Conservation (phyloP, 148 eudicot genomes). For the Rhododendron kiyosumense region DNA sequence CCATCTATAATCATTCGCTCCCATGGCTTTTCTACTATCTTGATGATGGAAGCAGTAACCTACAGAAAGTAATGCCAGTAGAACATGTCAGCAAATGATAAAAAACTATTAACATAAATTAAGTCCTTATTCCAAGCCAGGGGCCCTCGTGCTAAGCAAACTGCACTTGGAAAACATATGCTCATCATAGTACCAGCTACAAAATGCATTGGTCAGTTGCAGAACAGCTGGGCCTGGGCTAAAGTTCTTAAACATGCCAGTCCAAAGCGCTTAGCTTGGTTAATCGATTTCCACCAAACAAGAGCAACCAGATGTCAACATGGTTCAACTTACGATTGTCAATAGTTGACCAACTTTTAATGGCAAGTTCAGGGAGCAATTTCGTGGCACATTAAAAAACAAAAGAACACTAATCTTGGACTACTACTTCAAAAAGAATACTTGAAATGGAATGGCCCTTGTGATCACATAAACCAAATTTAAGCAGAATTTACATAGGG, state of each 20-base stretch:
- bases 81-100: constrained; percentile 1
- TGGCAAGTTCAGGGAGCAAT: background rate
- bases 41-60: constrained; percentile 81
- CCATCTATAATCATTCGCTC: constrained; percentile 65
- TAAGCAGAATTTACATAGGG: background rate
- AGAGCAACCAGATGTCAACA: background rate
- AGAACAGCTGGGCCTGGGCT: background rate
- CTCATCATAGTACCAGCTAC: background rate
- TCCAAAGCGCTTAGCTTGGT: background rate
- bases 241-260: background rate
- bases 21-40: constrained; percentile 92
- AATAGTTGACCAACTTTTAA: background rate
- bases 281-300: background rate
- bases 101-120: background rate
- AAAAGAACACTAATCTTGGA: background rate
- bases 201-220: background rate
- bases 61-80: constrained; percentile 18
- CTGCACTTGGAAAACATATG: background rate
- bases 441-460: background rate
- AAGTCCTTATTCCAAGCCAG: background rate
- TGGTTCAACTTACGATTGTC: background rate
- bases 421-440: background rate
- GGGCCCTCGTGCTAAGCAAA: background rate
- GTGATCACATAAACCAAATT: background rate
- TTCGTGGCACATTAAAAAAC: background rate